Evolutionary conservation across 352 stramenopile genomes (phyloP), one percentile per base, ranked within the genome.

Genomic region (Globisporangium cystogenes): DNA sequence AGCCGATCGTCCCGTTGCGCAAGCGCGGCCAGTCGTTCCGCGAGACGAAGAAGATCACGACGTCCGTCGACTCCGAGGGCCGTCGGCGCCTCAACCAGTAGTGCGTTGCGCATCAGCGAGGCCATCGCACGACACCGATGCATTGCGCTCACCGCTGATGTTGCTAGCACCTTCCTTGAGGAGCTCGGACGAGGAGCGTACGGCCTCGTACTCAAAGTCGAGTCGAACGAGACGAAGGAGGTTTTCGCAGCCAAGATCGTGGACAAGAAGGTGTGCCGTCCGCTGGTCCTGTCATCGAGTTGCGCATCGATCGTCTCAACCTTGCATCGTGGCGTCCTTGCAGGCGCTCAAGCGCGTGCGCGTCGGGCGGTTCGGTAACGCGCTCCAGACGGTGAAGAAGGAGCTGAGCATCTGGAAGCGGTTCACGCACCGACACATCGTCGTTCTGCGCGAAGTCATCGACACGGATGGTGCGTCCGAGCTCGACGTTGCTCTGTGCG

Each of bases 381-480:
- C 77, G 8, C 46, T 93, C 16, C 80, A 93, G 49, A 78, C 59
- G 10, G 68, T 89, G 20, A 95, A 98, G 70, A 93, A 90, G 49
- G 95, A 98, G 52, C 94, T 98, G 60, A 87, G 76, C n/a, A 93
- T 98, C 14, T 98, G 98, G 95, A 98, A 98, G 67, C 93, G 93
- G 40, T 84, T 99, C 50, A 87, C 88, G 42, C 96, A 99, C 74
- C 89, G 93, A 0, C 97, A 98, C 65, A 79, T 98, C 12, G 92
- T 98, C 4, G 56, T 84, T 21, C 65, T 99, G 15, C 82, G 86
- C 24, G 95, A 99, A 75, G 93, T 98, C n/a, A 98, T 99, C 57
- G 94, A 98, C 62, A 92, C 72, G 12, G 77, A 90, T 35, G 73
- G 82, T 90, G 40, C n/a, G 71, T 40, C 42, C 26, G n/a, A 10